Base-by-base conservation (phyloP, 805 yeast genomes). In the Barnettozyma salicaria region DNA sequence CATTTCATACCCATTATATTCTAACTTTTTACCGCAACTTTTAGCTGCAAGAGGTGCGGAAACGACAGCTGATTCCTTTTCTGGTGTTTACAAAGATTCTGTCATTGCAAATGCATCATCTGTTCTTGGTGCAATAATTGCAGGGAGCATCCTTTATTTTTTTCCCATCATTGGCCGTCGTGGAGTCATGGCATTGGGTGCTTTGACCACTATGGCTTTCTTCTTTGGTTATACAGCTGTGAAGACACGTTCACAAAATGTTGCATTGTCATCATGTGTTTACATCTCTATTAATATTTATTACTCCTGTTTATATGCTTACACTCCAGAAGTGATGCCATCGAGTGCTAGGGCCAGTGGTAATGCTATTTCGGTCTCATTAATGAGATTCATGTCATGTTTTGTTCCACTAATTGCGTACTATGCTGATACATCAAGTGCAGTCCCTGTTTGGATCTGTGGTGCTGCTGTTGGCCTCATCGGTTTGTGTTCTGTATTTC, bases 251-350 rank as follows among this genome's bases (percentile, higher is more conserved):
- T 61, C 19, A 7, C 69, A 69, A 57, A 74, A 74, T 48, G 74
- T 78, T 40, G 72, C 64, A 6, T 58, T 68, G 31, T 58, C 65
- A 9, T 26, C 37, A n/a, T 18, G 29, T 16, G 39, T 39, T 20
- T 73, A 70, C 40, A 51, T 67, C 41, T 52, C 59, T 27, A 48
- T 69, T 32, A 60, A 66, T 53, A 66, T 76, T 38, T 73, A 72
- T 49, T 76, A 73, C 53, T 79, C 79, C 1, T 72, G 75, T 26
- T 60, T 78, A 16, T 78, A 76, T 50, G 83, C 82, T 3, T 77
- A 75, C 49, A 76, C 82, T 2, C 84, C 84, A 0, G 82, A 78
- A 52, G 72, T 76, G 17, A 67, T 78, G 55, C 78, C 78, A 21
- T 58, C 73, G 1, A 50, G 59, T 21, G 65, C 68, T 22, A 56